Percentiles rank a stretch among this genome's conserved stretches.
Conservation (phyloP, 495 filamentous ascomycete genomes). For the Talaromyces trachyspermus region DNA sequence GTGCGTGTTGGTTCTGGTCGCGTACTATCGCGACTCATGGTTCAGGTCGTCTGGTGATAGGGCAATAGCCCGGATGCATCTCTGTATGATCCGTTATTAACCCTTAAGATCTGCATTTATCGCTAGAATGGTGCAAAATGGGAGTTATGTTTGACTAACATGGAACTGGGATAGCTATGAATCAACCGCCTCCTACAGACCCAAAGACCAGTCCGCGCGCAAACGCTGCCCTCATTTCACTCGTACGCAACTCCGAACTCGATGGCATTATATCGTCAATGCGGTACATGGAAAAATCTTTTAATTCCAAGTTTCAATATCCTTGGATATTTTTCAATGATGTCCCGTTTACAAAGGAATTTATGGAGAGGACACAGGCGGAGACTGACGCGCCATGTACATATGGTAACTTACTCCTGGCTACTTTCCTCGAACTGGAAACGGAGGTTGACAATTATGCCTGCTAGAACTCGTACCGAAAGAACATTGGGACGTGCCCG, state of each 20-base stretch:
- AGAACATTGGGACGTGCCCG: slow-evolving; percentile 89
- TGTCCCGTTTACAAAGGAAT: slow-evolving; percentile 87
- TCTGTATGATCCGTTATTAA: too few relatives aligned
- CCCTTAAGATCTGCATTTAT: too few relatives aligned
- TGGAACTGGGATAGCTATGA: neutral
- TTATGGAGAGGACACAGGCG: slow-evolving; percentile 70
- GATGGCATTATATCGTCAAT: slow-evolving; percentile 78
- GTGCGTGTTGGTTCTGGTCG: neutral
- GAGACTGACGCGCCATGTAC: slow-evolving; percentile 77
- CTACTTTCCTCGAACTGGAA: neutral
- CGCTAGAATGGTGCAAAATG: too few relatives aligned
- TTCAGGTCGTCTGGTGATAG: slow-evolving; percentile 3
- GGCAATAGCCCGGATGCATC: slow-evolving; percentile 4
- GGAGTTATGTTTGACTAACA: neutral
- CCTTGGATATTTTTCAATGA: slow-evolving; percentile 99
- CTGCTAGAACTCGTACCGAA: slow-evolving; percentile 71
- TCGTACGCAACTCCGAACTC: slow-evolving; percentile 88
- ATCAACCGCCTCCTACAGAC: slow-evolving; percentile 42
- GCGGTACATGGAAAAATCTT: slow-evolving; percentile 85
- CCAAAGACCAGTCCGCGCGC: slow-evolving; percentile 69
- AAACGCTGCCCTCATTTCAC: slow-evolving; percentile 82
- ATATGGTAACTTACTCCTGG: slow-evolving; percentile 55
- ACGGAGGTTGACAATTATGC: slow-evolving; percentile 11
- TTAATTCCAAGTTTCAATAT: slow-evolving; percentile 99
- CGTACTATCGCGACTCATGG: slow-evolving; percentile 3